Base-by-base conservation (phyloP, 768 basidiomycete species). In the Leccinum subgranulosum region DNA sequence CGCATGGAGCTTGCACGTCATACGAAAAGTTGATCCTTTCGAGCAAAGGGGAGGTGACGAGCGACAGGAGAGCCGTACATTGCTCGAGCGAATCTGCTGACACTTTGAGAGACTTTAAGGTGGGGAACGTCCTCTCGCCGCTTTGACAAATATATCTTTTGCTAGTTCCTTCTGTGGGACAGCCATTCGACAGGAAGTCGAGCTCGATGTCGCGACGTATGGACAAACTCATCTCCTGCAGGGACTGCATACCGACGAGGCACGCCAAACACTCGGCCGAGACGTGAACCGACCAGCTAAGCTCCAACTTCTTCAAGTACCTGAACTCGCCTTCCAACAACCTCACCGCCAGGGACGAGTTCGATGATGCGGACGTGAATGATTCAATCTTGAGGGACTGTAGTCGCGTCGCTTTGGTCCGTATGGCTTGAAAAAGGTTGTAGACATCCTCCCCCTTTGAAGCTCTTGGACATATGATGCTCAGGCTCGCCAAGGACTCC, bases 1-100 rank as follows among this genome's bases (percentile, higher is more conserved):
- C 33, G 25, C 56, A 61, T 11, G 66, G 58, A 9, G 69, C 68
- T 55, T 72, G 70, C 15, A 58, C 41, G 31, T 72, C 68, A 25
- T 72, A 73, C 12, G 61, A 63, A 36, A 73, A 61, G 17, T 57
- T 57, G 57, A 73, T 54, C 11, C 36, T 63, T 5, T 61, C 60
- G 7, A 72, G 64, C 17, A 51, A 54, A 10, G 66, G 51, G n/a
- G 70, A 70, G 14, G 63, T 58, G 51, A 70, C 53, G 43, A 67
- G 56, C 31, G 66, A 60, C 3, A 72, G 3, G 17, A 72, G 59
- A 6, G 65, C 62, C 12, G 65, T 65, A 43, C 72, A 73, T 53
- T 70, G 70, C 3, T 64, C 60, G 14, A 74, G 72, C 17, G 63
- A 60, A 25, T 60, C 25, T 21, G 71, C 62, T 47, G 51, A 29